These are phyloP conservation scores for Didymella sp. DNA, from an alignment of 2,329 filamentous ascomycete genomes.

Conservation along the genomic window DNA sequence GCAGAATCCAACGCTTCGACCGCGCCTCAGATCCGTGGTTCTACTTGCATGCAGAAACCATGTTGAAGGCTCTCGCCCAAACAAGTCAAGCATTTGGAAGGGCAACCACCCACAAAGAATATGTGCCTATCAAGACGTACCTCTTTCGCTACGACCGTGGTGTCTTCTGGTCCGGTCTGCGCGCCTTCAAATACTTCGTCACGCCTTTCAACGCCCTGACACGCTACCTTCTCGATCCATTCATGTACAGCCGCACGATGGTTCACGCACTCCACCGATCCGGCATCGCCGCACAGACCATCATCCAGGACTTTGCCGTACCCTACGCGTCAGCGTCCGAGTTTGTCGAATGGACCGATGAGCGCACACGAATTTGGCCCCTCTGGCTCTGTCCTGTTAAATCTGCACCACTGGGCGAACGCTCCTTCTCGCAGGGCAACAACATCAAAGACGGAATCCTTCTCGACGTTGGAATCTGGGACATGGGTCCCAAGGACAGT, in stretches of 20 bases:
- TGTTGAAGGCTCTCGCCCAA: constrained; percentile 22
- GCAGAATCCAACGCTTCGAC: constrained; percentile 58
- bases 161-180: constrained; percentile 69
- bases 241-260: constrained; percentile 67
- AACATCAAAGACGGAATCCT: constrained; percentile 39
- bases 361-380: constrained; percentile 60
- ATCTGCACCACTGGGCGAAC: constrained; percentile 30
- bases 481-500: constrained; percentile 67
- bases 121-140: constrained; percentile 60
- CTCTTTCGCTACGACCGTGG: constrained; percentile 69
- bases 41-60: constrained; percentile 67
- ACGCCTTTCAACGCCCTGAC: constrained; percentile 67
- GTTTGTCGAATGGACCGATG: constrained; percentile 62
- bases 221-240: constrained; percentile 65
- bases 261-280: constrained; percentile 68
- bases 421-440: constrained; percentile 42
- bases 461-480: constrained; percentile 72
- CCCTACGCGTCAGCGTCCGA: constrained; percentile 60
- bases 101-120: constrained; percentile 41
- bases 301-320: constrained; percentile 69
- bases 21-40: constrained; percentile 73
- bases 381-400: constrained; percentile 66
- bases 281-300: constrained; percentile 61
- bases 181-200: constrained; percentile 67
- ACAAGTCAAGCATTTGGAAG: constrained; percentile 8